Conservation (phyloP, 2,329 filamentous ascomycete genomes). For the Fusarium anguioides region DNA sequence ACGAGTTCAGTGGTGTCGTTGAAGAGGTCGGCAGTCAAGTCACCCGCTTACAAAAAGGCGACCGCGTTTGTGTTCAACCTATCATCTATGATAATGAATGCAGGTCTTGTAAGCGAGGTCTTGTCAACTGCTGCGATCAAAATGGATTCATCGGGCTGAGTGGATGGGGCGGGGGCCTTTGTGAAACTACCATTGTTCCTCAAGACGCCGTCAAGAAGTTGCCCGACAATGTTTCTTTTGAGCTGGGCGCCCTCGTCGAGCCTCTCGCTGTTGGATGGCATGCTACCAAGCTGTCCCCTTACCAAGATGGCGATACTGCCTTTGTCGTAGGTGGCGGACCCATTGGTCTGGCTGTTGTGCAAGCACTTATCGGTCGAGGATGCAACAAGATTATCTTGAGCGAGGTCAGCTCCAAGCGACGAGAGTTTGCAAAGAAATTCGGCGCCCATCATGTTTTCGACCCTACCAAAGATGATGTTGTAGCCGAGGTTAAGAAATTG, state of each 20-base stretch:
- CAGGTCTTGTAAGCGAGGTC: constrained; percentile 8
- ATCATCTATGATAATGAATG: constrained; percentile 24
- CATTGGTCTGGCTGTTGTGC: constrained; percentile 10
- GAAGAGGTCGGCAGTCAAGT: constrained; percentile 25
- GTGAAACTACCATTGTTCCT: background rate
- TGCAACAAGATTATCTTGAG: constrained; percentile 24
- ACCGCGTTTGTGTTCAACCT: constrained; percentile 18
- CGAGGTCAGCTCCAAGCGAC: constrained; percentile 13
- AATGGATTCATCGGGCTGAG: constrained; percentile 9
- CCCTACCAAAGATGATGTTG: constrained; percentile 22
- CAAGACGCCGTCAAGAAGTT: constrained; percentile 20
- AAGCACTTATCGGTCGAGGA: constrained; percentile 1
- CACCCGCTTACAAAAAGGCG: background rate
- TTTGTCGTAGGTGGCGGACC: constrained; percentile 18
- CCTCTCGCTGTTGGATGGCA: constrained; percentile 22
- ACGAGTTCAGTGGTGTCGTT: constrained; percentile 18
- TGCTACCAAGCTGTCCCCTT: constrained; percentile 8
- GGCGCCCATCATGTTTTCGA: constrained; percentile 20
- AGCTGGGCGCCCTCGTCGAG: constrained; percentile 13
- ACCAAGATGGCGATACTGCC: constrained; percentile 4
- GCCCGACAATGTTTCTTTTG: constrained; percentile 6
- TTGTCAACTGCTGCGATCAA: constrained; percentile 10
- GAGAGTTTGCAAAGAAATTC: constrained; percentile 20
- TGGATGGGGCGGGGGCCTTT: constrained; percentile 16
- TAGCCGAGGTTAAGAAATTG: constrained; percentile 12